Percentiles rank a stretch among this genome's conserved stretches.
These are phyloP conservation scores for Penicillium brevicompactum DNA, from an alignment of 2,329 filamentous ascomycete species.

Conservation along the genomic window DNA sequence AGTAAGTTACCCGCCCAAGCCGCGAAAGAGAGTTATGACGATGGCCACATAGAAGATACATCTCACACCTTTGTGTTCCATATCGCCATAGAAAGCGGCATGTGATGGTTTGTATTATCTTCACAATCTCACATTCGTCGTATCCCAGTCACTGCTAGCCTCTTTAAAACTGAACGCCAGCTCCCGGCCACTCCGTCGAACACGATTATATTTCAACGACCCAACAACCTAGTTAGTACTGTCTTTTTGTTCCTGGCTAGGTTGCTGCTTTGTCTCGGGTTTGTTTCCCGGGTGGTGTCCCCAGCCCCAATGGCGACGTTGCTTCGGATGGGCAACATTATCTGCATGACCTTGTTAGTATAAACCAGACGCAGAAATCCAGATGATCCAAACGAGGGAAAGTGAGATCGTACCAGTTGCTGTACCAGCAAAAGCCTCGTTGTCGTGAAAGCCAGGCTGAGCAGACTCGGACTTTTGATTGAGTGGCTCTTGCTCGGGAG, in stretches of 20 bases:
- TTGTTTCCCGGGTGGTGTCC: slow-evolving; percentile 4
- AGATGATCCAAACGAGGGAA: too few relatives aligned
- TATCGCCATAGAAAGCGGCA: too few relatives aligned
- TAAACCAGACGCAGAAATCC: neutral
- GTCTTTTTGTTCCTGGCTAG: slow-evolving; percentile 1
- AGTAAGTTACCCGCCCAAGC: too few relatives aligned
- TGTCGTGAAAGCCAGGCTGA: slow-evolving; percentile 6
- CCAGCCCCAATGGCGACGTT: slow-evolving; percentile 13
- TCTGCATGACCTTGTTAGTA: slow-evolving; percentile 3
- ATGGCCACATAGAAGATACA: too few relatives aligned
- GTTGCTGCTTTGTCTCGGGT: slow-evolving; percentile 2
- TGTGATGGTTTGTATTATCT: too few relatives aligned
- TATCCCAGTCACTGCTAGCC: too few relatives aligned
- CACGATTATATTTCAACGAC: too few relatives aligned
- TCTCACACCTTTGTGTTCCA: too few relatives aligned
- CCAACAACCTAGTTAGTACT: slow-evolving; percentile 13
- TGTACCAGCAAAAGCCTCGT: slow-evolving; percentile 5
- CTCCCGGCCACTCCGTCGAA: too few relatives aligned
- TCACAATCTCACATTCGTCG: too few relatives aligned
- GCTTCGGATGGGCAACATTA: slow-evolving; percentile 5
- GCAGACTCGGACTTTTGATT: neutral
- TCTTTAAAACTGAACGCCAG: too few relatives aligned
- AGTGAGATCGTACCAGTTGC: slow-evolving; percentile 6
- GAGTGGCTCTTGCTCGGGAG: neutral
- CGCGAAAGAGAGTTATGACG: too few relatives aligned